phyloP scores from a whole-genome alignment of 148 eudicot species.

The Chenopodium berlandieri region DNA sequence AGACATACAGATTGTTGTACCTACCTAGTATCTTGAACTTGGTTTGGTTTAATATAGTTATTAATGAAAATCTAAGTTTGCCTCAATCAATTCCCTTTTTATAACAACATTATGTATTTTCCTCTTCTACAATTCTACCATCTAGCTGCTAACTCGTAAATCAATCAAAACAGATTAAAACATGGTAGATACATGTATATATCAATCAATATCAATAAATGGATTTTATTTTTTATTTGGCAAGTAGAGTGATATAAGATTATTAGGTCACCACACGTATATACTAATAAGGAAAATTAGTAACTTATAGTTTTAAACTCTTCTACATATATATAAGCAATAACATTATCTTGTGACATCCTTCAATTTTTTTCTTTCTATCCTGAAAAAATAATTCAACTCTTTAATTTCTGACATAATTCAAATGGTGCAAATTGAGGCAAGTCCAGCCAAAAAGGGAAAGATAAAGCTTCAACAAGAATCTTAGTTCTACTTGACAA shows the following conservation, averaged over 20 bases:
- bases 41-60: background rate
- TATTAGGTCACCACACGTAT: background rate
- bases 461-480: constrained; percentile 10
- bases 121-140: background rate
- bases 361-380: background rate
- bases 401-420: constrained; percentile 12
- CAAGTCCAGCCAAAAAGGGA: constrained; percentile 18
- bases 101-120: background rate
- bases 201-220: too few species aligned
- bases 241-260: background rate
- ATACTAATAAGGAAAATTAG: background rate
- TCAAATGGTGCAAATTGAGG: constrained; percentile 11
- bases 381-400: background rate
- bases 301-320: background rate
- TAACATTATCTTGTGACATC: background rate
- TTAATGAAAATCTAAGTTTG: too few species aligned
- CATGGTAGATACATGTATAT: too few species aligned
- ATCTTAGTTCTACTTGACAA: constrained; percentile 3
- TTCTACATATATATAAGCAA: background rate
- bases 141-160: background rate
- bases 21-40: background rate
- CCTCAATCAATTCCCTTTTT: background rate
- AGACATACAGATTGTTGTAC: background rate
- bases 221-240: background rate
- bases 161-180: too few species aligned